Percentiles rank a stretch among this genome's conserved stretches.
phyloP scores from a whole-genome alignment of 2,329 filamentous ascomycete genomes.

The Colletotrichum caudatum region DNA sequence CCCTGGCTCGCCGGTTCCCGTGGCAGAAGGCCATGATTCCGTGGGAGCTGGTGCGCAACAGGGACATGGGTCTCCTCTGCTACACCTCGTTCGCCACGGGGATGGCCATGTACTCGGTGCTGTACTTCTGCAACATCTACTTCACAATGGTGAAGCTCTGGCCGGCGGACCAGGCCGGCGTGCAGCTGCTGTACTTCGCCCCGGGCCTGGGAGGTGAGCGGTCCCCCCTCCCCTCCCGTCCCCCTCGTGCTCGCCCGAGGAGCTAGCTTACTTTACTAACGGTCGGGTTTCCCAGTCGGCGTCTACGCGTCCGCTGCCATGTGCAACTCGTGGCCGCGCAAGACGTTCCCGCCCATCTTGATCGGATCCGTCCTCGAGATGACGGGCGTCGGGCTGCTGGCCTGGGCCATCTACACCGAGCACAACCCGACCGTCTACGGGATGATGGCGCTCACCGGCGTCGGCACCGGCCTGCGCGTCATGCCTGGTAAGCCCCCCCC shows the following conservation, averaged over 20 bases:
- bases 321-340: constrained; percentile 71
- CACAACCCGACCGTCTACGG: constrained; percentile 67
- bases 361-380: constrained; percentile 68
- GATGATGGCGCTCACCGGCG: constrained; percentile 74
- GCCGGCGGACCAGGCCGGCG: constrained; percentile 61
- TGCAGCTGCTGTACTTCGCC: constrained; percentile 72
- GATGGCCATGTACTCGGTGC: constrained; percentile 64
- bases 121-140: constrained; percentile 78
- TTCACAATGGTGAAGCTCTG: constrained; percentile 68
- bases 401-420: constrained; percentile 65
- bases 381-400: constrained; percentile 68
- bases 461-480: constrained; percentile 72
- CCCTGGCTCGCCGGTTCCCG: constrained; percentile 62
- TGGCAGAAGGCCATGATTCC: constrained; percentile 73
- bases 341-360: constrained; percentile 71
- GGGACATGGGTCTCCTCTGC: constrained; percentile 72
- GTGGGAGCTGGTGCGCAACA: constrained; percentile 66
- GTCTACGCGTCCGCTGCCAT: constrained; percentile 68
- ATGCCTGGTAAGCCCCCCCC: constrained; percentile 65
- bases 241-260: background rate
- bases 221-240: too few relatives aligned
- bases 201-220: constrained; percentile 69
- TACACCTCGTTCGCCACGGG: constrained; percentile 72
- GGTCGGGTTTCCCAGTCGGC: constrained; percentile 54
- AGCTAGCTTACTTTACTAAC: background rate